phyloP scores from a whole-genome alignment of 306 rosid genomes.

The Arachis stenosperma region DNA sequence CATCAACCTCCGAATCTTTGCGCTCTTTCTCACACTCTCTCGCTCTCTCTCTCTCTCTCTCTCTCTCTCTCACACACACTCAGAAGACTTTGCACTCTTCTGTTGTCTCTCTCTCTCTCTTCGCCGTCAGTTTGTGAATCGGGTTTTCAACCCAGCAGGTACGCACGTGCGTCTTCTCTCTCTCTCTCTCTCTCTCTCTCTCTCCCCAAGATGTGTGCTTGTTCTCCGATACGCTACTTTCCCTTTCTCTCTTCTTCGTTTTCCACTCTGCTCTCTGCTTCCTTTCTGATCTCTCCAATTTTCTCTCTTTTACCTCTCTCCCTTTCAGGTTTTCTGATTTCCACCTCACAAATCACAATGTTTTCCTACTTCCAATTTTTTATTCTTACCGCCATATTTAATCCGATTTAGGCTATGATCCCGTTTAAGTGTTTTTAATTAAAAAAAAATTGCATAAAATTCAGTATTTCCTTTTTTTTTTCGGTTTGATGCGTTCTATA shows the following conservation, averaged over 20 bases:
- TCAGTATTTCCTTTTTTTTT: not conserved
- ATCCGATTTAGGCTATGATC: constrained; percentile 12
- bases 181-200: constrained; percentile 28
- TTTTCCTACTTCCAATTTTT: constrained; percentile 2
- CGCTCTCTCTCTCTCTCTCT: constrained; percentile 25
- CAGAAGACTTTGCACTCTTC: constrained; percentile 35
- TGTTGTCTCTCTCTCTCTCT: constrained; percentile 4
- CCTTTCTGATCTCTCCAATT: constrained; percentile 51
- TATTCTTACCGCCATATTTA: not conserved
- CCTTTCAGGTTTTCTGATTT: constrained; percentile 20
- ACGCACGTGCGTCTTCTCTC: constrained; percentile 31
- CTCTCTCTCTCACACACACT: not conserved
- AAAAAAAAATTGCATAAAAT: constrained; percentile 22
- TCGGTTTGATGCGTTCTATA: constrained; percentile 16
- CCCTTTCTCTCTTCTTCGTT: constrained; percentile 36
- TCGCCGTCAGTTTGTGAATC: constrained; percentile 36
- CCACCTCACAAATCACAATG: constrained; percentile 2
- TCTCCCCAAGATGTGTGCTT: not conserved
- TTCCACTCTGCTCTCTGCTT: constrained; percentile 17
- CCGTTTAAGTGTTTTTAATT: constrained; percentile 17
- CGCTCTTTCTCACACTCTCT: constrained; percentile 27
- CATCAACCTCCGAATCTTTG: constrained; percentile 45
- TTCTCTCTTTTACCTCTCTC: constrained; percentile 22
- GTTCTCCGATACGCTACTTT: constrained; percentile 18
- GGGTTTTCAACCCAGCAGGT: constrained; percentile 48